Evolutionary conservation across 805 yeast genomes (phyloP), one percentile per base, ranked within the genome.

Genomic region (Candida maltosa): DNA sequence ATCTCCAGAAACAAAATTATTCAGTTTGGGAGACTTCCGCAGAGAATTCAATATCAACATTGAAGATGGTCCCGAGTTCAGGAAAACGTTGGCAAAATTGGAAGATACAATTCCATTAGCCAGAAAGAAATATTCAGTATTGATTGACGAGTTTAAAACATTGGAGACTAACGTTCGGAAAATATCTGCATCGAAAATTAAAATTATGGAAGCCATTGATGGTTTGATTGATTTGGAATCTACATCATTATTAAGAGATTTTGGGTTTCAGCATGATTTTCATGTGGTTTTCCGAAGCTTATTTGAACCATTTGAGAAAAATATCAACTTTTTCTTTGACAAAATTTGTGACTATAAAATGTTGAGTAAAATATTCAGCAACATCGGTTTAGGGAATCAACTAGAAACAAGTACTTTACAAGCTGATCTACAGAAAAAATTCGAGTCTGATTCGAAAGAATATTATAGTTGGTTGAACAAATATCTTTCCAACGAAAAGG

Each of bases 41-140:
- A 51, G 43, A 24, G 63, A 52, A 4, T 66, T 63, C 38, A 51
- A 43, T 22, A 65, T 65, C 37, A 54, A 49, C 24, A 48, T 63
- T 12, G 68, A 65, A 30, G 73, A 68, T 42, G 73, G 73, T 0
- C 73, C 73, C 4, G 69, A 65, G 32, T 66, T 67, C 35, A 44
- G 73, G 18, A 56, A 47, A 15, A 39, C 56, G 4, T 49, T 68
- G 26, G 43, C 42, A 6, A 46, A 42, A n/a, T 60, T 62, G 38
- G 72, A 67, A 40, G 38, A 47, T 10, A 41, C 45, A 3, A 40
- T 63, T 5, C 65, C 68, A 0, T 29, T 34, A 6, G 55, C 62
- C 35, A 56, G 51, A 27, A 52, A 49, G 22, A 45, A 49, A 4
- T 49, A 54, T 31, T 33, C 39, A 4, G 34, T 31, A 8, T 37